Evolutionary conservation across 805 yeast species (phyloP).

Genomic region (Ogataea chonburiensis): DNA sequence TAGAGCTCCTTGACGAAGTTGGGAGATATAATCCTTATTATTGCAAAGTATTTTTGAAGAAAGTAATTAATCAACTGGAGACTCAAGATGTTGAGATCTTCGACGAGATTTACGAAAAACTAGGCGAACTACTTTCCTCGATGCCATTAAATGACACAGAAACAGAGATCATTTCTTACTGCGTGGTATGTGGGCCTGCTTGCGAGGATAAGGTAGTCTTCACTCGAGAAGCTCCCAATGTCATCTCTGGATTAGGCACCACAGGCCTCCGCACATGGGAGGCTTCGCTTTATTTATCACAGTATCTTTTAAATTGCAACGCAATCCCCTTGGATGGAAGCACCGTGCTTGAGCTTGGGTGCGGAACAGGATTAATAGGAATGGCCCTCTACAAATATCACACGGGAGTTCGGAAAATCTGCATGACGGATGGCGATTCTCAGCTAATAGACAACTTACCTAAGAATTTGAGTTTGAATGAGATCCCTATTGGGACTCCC

Average conservation of each 20-base stretch:
- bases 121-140: constrained; percentile 38
- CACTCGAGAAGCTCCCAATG: constrained; percentile 59
- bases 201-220: constrained; percentile 22
- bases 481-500: constrained; percentile 15
- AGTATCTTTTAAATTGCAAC: constrained; percentile 40
- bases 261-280: constrained; percentile 95
- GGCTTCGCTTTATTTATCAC: constrained; percentile 70
- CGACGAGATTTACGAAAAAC: constrained; percentile 44
- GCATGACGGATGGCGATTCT: constrained; percentile 69
- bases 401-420: constrained; percentile 26
- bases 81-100: constrained; percentile 29
- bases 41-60: constrained; percentile 44
- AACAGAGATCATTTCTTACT: constrained; percentile 39
- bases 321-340: constrained; percentile 23
- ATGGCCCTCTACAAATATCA: constrained; percentile 39
- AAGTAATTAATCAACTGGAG: constrained; percentile 39
- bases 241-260: constrained; percentile 73
- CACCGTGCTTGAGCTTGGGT: constrained; percentile 69
- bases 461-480: constrained; percentile 47
- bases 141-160: constrained; percentile 38
- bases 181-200: constrained; percentile 21
- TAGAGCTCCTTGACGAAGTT: constrained; percentile 24
- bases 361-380: constrained; percentile 87
- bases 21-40: constrained; percentile 49
- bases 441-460: constrained; percentile 48